Base-by-base conservation (phyloP, 2,329 filamentous ascomycete genomes). In the Pseudofabraea citricarpa region DNA sequence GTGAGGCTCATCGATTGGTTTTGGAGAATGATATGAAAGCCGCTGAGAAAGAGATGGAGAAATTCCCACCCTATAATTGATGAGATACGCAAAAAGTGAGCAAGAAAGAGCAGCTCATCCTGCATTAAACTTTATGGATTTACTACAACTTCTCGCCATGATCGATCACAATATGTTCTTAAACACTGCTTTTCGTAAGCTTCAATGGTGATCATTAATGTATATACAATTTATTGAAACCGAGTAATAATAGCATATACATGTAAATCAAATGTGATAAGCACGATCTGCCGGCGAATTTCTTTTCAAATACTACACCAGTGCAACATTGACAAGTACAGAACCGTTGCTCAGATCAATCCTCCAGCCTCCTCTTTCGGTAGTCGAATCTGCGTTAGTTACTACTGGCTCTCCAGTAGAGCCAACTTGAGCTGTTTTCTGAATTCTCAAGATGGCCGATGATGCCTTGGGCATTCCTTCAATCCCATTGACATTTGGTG, bases 11-110 rank as follows among this genome's bases (percentile, higher is more conserved):
- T 46, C 49, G 48, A 9, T 49, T 55, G 37, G 57, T 62, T 6
- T 59, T 69, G 19, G 45, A 56, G 36, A 55, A 39, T 13, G 62
- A 66, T 29, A 58, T 59, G 45, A 50, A 55, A 16, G 43, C 45
- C 18, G 63, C 60, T 19, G 45, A 52, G 18, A 43, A 45, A 19
- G 50, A 52, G 36, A 52, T 56, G 54, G 49, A 47, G 31, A 51
- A 48, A 13, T 56, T 56, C 36, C 50, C 52, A 10, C 40, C 52
- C 2, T 56, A 48, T 47, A 41, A 46, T 16, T 55, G 24, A 45
- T 31, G n/a, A n/a, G n/a, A n/a, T n/a, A n/a, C n/a, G n/a, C n/a
- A n/a, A n/a, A n/a, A n/a, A n/a, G n/a, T n/a, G n/a, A n/a, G n/a
- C n/a, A n/a, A n/a, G n/a, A n/a, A n/a, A n/a, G n/a, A n/a, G n/a